A percentile compares a stretch with the other conserved stretches of the same genome.
phyloP scores from a whole-genome alignment of 495 filamentous ascomycete species.

The Ramalina peruviana region DNA sequence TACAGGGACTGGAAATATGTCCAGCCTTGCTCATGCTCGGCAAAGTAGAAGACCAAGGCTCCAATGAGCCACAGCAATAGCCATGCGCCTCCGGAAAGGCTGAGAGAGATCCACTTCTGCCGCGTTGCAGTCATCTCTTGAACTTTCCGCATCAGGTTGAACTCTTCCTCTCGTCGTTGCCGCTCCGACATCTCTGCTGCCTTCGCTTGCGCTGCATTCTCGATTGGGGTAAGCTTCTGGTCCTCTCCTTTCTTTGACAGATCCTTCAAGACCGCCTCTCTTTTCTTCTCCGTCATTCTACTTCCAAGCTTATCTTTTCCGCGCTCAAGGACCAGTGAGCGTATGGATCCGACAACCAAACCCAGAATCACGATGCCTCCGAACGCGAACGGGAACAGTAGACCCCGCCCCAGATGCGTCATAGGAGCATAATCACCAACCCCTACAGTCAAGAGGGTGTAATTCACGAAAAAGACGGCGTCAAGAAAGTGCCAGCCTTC shows the following conservation, averaged over 20 bases:
- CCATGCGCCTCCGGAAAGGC: slow-evolving; percentile 48
- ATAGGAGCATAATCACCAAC: slow-evolving; percentile 53
- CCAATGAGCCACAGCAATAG: slow-evolving; percentile 68
- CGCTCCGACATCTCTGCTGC: slow-evolving; percentile 27
- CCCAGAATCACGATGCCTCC: slow-evolving; percentile 71
- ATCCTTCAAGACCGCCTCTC: slow-evolving; percentile 37
- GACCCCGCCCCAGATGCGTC: slow-evolving; percentile 46
- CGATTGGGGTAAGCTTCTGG: slow-evolving; percentile 36
- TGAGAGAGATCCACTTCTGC: slow-evolving; percentile 54
- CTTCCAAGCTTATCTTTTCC: slow-evolving; percentile 56
- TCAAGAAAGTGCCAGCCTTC: slow-evolving; percentile 73
- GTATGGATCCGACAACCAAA: slow-evolving; percentile 72
- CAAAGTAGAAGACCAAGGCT: slow-evolving; percentile 52
- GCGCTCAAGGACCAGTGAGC: slow-evolving; percentile 64
- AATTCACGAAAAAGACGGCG: slow-evolving; percentile 70
- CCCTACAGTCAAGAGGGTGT: slow-evolving; percentile 74
- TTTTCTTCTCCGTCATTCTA: slow-evolving; percentile 56
- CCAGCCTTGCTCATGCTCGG: slow-evolving; percentile 48
- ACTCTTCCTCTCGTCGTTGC: slow-evolving; percentile 54
- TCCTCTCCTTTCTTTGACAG: slow-evolving; percentile 34
- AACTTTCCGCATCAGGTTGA: slow-evolving; percentile 64
- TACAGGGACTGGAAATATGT: slow-evolving; percentile 71
- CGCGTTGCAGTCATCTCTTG: slow-evolving; percentile 41
- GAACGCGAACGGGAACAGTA: slow-evolving; percentile 70
- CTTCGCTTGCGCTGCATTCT: slow-evolving; percentile 15